phyloP scores from a whole-genome alignment of 2,329 filamentous ascomycete species.

The Claviceps africana region DNA sequence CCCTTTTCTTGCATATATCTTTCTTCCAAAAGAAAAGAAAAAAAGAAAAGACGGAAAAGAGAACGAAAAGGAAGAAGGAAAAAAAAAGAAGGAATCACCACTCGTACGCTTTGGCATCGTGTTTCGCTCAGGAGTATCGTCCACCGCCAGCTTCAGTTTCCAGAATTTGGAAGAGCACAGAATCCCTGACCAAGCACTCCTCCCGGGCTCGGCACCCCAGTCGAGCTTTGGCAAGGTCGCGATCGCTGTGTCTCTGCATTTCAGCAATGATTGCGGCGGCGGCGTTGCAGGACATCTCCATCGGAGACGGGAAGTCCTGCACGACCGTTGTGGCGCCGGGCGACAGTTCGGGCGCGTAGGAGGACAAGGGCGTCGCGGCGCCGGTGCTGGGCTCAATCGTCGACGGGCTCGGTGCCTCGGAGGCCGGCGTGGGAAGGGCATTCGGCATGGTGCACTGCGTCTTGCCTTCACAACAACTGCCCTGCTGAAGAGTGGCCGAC shows the following conservation, averaged over 20 bases:
- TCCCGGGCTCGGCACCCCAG: constrained; percentile 17
- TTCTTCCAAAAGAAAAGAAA: too few relatives aligned
- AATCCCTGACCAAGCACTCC: constrained; percentile 21
- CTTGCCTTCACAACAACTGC: constrained; percentile 11
- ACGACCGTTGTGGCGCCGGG: constrained; percentile 4
- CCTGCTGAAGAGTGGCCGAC: constrained; percentile 20
- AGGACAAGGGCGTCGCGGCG: constrained; percentile 10
- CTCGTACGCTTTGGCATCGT: background rate
- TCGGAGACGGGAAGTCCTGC: constrained; percentile 13
- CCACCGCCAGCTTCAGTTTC: constrained; percentile 10
- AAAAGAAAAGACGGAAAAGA: background rate
- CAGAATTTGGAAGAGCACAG: constrained; percentile 20
- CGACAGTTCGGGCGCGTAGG: constrained; percentile 6
- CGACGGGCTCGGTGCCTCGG: constrained; percentile 12
- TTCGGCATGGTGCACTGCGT: constrained; percentile 10
- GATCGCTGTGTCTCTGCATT: constrained; percentile 21
- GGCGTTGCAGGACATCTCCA: constrained; percentile 21
- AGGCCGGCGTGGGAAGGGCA: constrained; percentile 9
- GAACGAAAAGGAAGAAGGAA: background rate
- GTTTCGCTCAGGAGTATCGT: constrained; percentile 1
- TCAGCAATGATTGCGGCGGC: constrained; percentile 25
- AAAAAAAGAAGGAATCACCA: background rate
- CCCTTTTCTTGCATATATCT: too few relatives aligned
- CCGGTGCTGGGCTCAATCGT: constrained; percentile 11
- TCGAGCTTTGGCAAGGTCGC: constrained; percentile 12